phyloP scores from a whole-genome alignment of 148 eudicot genomes.

The Nyssa sinensis region DNA sequence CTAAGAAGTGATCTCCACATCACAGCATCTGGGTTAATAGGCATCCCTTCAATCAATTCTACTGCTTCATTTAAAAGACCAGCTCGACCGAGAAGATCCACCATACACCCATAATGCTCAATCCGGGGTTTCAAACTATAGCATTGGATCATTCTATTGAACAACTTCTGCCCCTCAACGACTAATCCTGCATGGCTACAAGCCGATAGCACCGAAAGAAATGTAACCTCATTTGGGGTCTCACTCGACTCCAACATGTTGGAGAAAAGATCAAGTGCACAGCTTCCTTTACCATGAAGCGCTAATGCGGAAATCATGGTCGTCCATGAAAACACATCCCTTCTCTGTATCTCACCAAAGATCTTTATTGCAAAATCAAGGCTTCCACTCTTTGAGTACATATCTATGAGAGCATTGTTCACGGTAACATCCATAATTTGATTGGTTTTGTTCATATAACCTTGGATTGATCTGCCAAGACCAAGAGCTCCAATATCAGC shows the following conservation, averaged over 20 bases:
- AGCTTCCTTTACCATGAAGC: constrained; percentile 31
- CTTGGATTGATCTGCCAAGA: constrained; percentile 34
- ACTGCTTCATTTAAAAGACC: constrained; percentile 32
- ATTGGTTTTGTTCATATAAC: constrained; percentile 24
- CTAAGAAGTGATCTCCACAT: constrained; percentile 41
- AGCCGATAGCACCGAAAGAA: constrained; percentile 36
- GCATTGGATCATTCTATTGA: constrained; percentile 20
- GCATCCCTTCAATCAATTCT: constrained; percentile 30
- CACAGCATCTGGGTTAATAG: constrained; percentile 39
- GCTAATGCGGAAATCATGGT: constrained; percentile 38
- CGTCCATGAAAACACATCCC: constrained; percentile 41
- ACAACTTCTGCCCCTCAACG: constrained; percentile 25
- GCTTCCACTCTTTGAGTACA: constrained; percentile 37
- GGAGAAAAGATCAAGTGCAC: constrained; percentile 25
- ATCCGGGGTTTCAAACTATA: constrained; percentile 26
- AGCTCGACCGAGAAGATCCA: constrained; percentile 39
- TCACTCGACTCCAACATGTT: constrained; percentile 32
- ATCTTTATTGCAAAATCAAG: constrained; percentile 28
- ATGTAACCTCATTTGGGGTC: constrained; percentile 34
- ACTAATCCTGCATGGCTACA: constrained; percentile 39
- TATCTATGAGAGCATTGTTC: constrained; percentile 37
- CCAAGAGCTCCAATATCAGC: constrained; percentile 46
- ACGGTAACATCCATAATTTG: constrained; percentile 24
- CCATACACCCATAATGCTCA: constrained; percentile 43
- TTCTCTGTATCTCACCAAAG: constrained; percentile 21